These are phyloP conservation scores for Aspergillus sclerotioniger DNA, from an alignment of 495 filamentous ascomycete genomes.

Conservation along the genomic window DNA sequence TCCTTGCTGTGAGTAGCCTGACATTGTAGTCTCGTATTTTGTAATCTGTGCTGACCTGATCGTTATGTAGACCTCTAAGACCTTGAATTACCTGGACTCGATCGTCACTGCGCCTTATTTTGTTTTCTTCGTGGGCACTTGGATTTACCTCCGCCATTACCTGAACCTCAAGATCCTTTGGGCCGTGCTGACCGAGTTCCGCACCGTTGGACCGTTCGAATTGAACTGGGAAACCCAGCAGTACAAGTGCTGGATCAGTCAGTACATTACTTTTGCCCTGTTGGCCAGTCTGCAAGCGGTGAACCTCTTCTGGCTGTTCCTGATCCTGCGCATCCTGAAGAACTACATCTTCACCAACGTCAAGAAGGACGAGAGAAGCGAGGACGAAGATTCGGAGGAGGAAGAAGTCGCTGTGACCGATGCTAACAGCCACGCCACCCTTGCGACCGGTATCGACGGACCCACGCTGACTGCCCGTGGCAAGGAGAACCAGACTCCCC, in stretches of 20 bases:
- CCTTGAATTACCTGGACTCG: slow-evolving; percentile 87
- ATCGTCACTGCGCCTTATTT: slow-evolving; percentile 79
- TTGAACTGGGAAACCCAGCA: slow-evolving; percentile 81
- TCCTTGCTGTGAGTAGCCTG: slow-evolving; percentile 76
- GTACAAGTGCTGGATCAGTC: slow-evolving; percentile 78
- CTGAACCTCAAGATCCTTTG: slow-evolving; percentile 86
- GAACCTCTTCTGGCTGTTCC: slow-evolving; percentile 85
- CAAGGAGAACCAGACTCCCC: slow-evolving; percentile 38
- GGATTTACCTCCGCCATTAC: slow-evolving; percentile 91
- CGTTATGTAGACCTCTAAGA: slow-evolving; percentile 74
- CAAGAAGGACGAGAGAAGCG: slow-evolving; percentile 56
- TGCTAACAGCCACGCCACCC: slow-evolving; percentile 24
- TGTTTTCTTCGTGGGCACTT: slow-evolving; percentile 74
- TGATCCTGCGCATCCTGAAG: slow-evolving; percentile 71
- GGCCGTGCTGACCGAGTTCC: slow-evolving; percentile 83
- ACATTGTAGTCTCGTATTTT: background rate
- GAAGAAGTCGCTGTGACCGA: slow-evolving; percentile 29
- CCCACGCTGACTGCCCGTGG: slow-evolving; percentile 22
- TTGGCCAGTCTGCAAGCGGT: slow-evolving; percentile 74
- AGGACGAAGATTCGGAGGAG: slow-evolving; percentile 58
- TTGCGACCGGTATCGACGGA: slow-evolving; percentile 31
- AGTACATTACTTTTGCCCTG: slow-evolving; percentile 68
- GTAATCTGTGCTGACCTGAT: background rate
- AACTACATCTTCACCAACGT: slow-evolving; percentile 54
- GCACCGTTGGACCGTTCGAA: slow-evolving; percentile 82